phyloP scores from a whole-genome alignment of 2,329 filamentous ascomycete species.

The Xylariaceae sp. region DNA sequence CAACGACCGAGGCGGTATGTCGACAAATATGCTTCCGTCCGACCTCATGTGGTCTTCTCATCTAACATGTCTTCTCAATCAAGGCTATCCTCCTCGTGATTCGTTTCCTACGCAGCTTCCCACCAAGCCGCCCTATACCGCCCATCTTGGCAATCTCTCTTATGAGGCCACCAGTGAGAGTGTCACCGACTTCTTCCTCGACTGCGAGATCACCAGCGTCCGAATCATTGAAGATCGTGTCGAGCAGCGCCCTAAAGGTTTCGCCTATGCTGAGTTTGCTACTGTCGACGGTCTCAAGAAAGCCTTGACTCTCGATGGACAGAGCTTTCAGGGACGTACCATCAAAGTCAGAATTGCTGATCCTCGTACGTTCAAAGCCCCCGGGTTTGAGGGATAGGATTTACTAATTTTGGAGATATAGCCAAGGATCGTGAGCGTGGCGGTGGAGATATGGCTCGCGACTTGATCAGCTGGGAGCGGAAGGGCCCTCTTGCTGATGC shows the following conservation, averaged over 20 bases:
- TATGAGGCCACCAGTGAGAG: slow-evolving; percentile 86
- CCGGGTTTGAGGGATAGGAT: slow-evolving; percentile 4
- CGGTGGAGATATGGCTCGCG: slow-evolving; percentile 63
- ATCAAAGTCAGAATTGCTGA: slow-evolving; percentile 95
- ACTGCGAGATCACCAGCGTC: slow-evolving; percentile 82
- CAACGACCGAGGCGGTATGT: slow-evolving; percentile 33
- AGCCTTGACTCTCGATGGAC: slow-evolving; percentile 78
- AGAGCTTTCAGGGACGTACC: slow-evolving; percentile 79
- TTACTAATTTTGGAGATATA: slow-evolving; percentile 44
- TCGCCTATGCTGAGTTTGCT: slow-evolving; percentile 94
- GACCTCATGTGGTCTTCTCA: background rate
- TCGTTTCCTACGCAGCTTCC: slow-evolving; percentile 70
- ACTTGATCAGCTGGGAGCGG: slow-evolving; percentile 86
- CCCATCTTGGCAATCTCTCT: slow-evolving; percentile 92
- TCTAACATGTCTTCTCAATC: background rate
- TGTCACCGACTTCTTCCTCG: slow-evolving; percentile 80
- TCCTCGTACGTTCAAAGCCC: slow-evolving; percentile 71
- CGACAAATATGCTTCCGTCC: background rate
- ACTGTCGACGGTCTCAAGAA: slow-evolving; percentile 86
- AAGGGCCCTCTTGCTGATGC: slow-evolving; percentile 82
- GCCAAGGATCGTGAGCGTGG: slow-evolving; percentile 73
- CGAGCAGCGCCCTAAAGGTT: slow-evolving; percentile 91
- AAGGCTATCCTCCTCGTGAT: slow-evolving; percentile 65
- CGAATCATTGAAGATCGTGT: slow-evolving; percentile 96
- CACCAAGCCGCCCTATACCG: slow-evolving; percentile 89